Percentiles rank a stretch among this genome's conserved stretches.
phyloP scores from a whole-genome alignment of 345 rosid genomes.

The Carallia pectinifolia region DNA sequence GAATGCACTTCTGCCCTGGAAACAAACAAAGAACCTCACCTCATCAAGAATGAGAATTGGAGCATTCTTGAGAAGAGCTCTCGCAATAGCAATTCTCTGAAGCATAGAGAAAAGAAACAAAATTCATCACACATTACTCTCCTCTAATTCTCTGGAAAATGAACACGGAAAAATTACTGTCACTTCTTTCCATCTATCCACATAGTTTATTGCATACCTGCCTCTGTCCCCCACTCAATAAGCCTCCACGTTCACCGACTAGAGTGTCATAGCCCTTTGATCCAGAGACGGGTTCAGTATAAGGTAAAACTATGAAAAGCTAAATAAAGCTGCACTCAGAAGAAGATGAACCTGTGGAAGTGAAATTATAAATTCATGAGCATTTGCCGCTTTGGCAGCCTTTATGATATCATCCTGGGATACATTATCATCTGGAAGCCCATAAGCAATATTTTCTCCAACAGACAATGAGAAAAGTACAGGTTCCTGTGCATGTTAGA shows the following conservation, averaged over 20 bases:
- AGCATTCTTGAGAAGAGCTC: slow-evolving; percentile 90
- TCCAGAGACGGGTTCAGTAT: slow-evolving; percentile 24
- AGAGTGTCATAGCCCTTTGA: slow-evolving; percentile 85
- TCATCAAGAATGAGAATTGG: slow-evolving; percentile 89
- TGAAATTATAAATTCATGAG: slow-evolving; percentile 91
- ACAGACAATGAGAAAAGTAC: slow-evolving; percentile 88
- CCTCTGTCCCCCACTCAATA: slow-evolving; percentile 96
- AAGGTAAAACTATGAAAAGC: no score
- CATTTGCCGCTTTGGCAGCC: slow-evolving; percentile 97
- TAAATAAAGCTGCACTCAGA: background rate
- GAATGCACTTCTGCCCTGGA: background rate
- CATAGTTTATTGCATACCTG: slow-evolving; percentile 52
- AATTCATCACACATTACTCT: background rate
- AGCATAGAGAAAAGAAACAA: slow-evolving; percentile 17
- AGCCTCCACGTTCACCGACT: slow-evolving; percentile 95
- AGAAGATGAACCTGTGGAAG: slow-evolving; percentile 73
- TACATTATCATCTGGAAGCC: slow-evolving; percentile 86
- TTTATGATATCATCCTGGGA: slow-evolving; percentile 84
- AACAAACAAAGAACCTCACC: slow-evolving; percentile 37
- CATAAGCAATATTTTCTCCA: slow-evolving; percentile 96
- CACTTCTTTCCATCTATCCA: background rate
- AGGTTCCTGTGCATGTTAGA: slow-evolving; percentile 57
- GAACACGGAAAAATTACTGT: background rate
- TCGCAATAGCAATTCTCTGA: slow-evolving; percentile 92
- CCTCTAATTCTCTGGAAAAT: background rate